A percentile compares a stretch with the other conserved stretches of the same genome.
phyloP scores from a whole-genome alignment of 345 rosid genomes.

The Erodium maritimum region DNA sequence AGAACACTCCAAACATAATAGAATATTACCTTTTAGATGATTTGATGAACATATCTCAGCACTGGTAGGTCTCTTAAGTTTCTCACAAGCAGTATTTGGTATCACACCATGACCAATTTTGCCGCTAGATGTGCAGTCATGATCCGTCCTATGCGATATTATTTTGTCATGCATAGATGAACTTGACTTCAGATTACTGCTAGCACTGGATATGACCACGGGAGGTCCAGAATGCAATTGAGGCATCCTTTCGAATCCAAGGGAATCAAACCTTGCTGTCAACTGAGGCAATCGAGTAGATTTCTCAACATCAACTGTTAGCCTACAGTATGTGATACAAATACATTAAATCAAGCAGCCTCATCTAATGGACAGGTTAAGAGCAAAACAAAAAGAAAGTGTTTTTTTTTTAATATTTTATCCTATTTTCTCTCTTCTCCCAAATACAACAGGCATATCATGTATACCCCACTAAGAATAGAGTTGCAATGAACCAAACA shows the following conservation, averaged over 20 bases:
- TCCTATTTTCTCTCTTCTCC: not conserved
- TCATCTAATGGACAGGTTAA: too few species aligned
- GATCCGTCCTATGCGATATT: constrained; percentile 6
- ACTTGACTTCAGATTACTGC: constrained; percentile 14
- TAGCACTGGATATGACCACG: constrained; percentile 1
- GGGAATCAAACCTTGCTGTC: constrained; percentile 18
- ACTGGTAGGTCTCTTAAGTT: constrained; percentile 20
- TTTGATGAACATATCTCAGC: constrained; percentile 22
- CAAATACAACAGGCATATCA: not conserved
- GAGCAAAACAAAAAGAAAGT: too few species aligned
- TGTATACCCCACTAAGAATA: not conserved
- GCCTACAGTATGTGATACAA: constrained; percentile 31
- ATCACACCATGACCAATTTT: constrained; percentile 10
- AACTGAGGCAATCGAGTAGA: constrained; percentile 10
- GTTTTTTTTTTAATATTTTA: constrained; percentile 9
- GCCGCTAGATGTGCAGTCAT: constrained; percentile 12
- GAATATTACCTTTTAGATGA: constrained; percentile 41
- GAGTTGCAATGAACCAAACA: constrained; percentile 2
- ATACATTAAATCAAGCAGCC: too few species aligned
- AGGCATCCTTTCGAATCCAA: constrained; percentile 24
- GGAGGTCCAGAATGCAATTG: constrained; percentile 13
- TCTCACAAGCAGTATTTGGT: constrained; percentile 16
- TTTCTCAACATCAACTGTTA: constrained; percentile 15
- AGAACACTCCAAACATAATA: constrained; percentile 5
- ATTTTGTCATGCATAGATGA: constrained; percentile 18